Percentiles rank a stretch among this genome's conserved stretches.
These are phyloP conservation scores for Eucalyptus regnans DNA, from an alignment of 345 rosid species.

Conservation along the genomic window DNA sequence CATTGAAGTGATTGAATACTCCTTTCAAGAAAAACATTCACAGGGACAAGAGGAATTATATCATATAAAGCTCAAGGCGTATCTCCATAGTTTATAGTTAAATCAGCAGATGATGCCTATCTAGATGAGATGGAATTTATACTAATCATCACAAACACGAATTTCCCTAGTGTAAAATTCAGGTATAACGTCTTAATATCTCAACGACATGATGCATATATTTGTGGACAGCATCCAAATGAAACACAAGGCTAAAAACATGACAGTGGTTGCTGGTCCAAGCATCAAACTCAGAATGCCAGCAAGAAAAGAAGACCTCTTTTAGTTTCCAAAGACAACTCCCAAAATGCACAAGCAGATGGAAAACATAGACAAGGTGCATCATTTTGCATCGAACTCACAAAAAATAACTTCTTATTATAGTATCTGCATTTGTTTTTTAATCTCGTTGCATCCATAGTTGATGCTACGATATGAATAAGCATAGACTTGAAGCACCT, in stretches of 20 bases:
- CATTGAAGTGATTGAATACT: conserved; percentile 45
- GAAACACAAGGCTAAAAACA: neutral
- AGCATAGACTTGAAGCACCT: neutral
- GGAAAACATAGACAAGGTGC: neutral
- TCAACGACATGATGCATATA: neutral
- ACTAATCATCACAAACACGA: neutral
- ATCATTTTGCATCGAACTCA: neutral
- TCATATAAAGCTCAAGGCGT: neutral
- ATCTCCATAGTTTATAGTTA: neutral
- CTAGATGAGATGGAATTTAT: neutral
- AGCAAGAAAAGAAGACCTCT: neutral
- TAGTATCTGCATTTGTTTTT: neutral
- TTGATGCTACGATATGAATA: neutral
- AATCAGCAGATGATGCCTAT: neutral
- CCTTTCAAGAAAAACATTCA: conserved; percentile 19
- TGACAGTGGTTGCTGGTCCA: neutral
- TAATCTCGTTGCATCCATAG: neutral
- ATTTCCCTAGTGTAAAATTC: neutral
- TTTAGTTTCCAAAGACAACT: neutral
- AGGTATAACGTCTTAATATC: neutral
- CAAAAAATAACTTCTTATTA: neutral
- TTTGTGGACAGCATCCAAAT: neutral
- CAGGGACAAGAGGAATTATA: neutral
- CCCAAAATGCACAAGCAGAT: neutral
- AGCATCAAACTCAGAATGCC: neutral